Base-by-base conservation (phyloP, 176 grass and related monocot genomes). In the Avena sativa region DNA sequence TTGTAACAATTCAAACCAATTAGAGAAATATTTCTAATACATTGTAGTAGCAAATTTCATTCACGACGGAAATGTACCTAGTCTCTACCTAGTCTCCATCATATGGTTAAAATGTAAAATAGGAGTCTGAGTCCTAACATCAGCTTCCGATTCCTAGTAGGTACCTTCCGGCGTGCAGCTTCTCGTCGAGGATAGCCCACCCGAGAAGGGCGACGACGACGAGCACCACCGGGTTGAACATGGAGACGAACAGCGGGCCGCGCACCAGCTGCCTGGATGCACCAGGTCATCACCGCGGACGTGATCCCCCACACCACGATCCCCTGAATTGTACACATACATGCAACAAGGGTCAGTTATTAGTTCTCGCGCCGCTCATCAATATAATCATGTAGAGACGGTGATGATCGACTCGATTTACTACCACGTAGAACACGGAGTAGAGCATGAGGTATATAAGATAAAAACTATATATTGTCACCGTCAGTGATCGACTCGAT, bases 201-300 rank as follows among this genome's bases (percentile, higher is more conserved):
- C 93, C 93, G 53, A 96, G 32, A 69, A 94, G 8, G 34, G 90
- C 92, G 79, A 96, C 93, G 52, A 88, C 77, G 26, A 98, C 87
- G 8, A 98, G 93, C 88, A 94, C 64, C 85, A 96, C 59, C 64
- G 96, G 96, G 93, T 85, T 98, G 88, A 98, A 94, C 90, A 94
- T 96, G 26, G 96, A 98, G 70, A 96, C 96, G 49, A 46, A 98
- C 43, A 98, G 80, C 14, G 93, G 93, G 0, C 96, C 96, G 49
- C 88, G 95, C 65, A 50, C 75, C 32, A 34, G 32, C 32, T 34
- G 32, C 32, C 61, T 95, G 62, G 73, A 98, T 85, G 20, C 55
- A 4, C 32, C 55, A 21, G 3, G 34, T 8, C 19, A 23, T 95
- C 26, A 96, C 68, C 68, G 36, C 68, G 68, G 43, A 71, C 17